phyloP scores from a whole-genome alignment of 2,329 filamentous ascomycete genomes.

The Nothophoma quercina region DNA sequence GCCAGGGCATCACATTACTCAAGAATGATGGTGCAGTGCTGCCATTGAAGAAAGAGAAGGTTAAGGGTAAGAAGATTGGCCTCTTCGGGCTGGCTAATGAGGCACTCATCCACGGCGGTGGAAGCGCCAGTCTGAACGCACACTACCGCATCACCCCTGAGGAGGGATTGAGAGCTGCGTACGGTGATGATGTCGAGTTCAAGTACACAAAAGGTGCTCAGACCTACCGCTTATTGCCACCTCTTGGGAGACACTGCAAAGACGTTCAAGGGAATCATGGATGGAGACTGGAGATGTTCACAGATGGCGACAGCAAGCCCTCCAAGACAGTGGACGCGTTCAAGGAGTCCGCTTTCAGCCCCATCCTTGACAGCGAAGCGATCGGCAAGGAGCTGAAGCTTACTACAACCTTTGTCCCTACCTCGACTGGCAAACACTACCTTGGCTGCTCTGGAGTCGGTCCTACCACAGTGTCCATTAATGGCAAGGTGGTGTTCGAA shows the following conservation, averaged over 20 bases:
- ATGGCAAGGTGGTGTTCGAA: slow-evolving; percentile 38
- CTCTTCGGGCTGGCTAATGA: slow-evolving; percentile 73
- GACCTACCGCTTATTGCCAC: slow-evolving; percentile 45
- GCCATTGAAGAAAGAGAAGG: slow-evolving; percentile 68
- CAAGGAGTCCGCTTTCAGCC: slow-evolving; percentile 37
- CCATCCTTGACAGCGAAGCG: slow-evolving; percentile 32
- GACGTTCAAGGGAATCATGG: slow-evolving; percentile 38
- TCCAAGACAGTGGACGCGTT: slow-evolving; percentile 30
- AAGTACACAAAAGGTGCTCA: slow-evolving; percentile 44
- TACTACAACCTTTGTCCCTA: slow-evolving; percentile 33
- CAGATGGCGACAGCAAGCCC: slow-evolving; percentile 32
- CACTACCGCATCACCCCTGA: slow-evolving; percentile 39
- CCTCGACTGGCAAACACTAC: slow-evolving; percentile 40
- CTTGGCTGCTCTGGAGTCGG: slow-evolving; percentile 46
- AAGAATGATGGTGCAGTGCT: slow-evolving; percentile 73
- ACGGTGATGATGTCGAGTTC: slow-evolving; percentile 41
- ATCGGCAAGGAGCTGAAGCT: slow-evolving; percentile 36
- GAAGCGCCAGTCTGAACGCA: slow-evolving; percentile 39
- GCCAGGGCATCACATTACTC: slow-evolving; percentile 73
- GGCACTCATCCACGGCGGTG: slow-evolving; percentile 45
- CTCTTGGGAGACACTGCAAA: slow-evolving; percentile 36
- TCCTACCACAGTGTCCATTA: slow-evolving; percentile 39
- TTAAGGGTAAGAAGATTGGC: slow-evolving; percentile 65
- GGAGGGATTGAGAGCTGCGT: slow-evolving; percentile 35
- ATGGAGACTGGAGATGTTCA: slow-evolving; percentile 44